phyloP scores from a whole-genome alignment of 1,284 basidiomycete genomes.

The Salmacisia buchloeana region DNA sequence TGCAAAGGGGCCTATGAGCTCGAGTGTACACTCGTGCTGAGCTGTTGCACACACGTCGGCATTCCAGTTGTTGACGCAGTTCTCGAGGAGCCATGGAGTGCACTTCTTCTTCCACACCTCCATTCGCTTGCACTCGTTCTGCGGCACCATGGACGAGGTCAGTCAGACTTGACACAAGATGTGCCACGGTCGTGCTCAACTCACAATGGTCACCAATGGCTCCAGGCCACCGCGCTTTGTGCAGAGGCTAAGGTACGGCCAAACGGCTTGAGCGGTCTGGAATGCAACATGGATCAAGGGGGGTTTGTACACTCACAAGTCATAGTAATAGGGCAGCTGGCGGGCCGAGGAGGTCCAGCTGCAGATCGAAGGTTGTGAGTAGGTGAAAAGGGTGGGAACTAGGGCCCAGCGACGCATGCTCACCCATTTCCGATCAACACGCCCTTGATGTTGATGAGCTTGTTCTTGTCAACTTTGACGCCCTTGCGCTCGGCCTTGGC shows the following conservation, averaged over 20 bases:
- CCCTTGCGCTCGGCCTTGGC: conserved; percentile 56
- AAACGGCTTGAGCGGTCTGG: too few species aligned
- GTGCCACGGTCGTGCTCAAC: too few species aligned
- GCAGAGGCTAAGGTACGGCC: not conserved
- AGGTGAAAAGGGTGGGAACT: not conserved
- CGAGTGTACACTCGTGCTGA: too few species aligned
- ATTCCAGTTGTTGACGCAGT: not conserved
- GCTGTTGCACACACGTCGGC: too few species aligned
- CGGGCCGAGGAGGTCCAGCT: conserved; percentile 48
- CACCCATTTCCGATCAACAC: conserved; percentile 47
- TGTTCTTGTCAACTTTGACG: conserved; percentile 55
- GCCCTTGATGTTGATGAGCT: conserved; percentile 41
- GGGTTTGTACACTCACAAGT: conserved; percentile 24
- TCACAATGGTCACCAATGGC: not conserved
- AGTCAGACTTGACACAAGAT: too few species aligned
- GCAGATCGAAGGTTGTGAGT: not conserved
- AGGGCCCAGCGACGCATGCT: not conserved
- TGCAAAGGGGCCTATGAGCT: too few species aligned
- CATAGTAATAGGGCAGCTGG: conserved; percentile 33
- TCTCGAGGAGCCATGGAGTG: not conserved
- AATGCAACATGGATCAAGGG: conserved; percentile 6
- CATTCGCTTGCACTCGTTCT: not conserved
- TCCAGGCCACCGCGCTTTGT: conserved; percentile 6
- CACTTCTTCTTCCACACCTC: not conserved
- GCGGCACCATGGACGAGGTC: too few species aligned